Percentiles rank a stretch among this genome's conserved stretches.
These are phyloP conservation scores for Ogataea haglerorum DNA, from an alignment of 805 yeast genomes.

Conservation along the genomic window DNA sequence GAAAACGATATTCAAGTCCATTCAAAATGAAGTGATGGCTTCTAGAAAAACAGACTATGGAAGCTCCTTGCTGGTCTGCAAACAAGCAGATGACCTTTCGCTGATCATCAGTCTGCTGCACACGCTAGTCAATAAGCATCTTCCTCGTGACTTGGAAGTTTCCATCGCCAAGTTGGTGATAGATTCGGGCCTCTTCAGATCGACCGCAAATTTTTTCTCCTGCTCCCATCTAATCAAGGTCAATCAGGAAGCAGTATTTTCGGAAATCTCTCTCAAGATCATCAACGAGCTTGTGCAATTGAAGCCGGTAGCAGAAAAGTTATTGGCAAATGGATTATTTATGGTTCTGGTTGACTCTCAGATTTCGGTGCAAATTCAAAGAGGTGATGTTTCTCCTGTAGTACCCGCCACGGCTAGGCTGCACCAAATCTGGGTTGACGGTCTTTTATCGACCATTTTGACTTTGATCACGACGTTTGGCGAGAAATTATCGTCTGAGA, in stretches of 20 bases:
- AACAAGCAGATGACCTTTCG: constrained; percentile 61
- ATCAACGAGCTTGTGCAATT: constrained; percentile 64
- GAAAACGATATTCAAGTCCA: constrained; percentile 52
- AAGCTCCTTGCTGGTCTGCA: constrained; percentile 36
- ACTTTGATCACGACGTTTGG: constrained; percentile 62
- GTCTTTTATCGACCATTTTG: constrained; percentile 66
- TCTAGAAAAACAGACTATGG: constrained; percentile 37
- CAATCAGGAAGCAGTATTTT: constrained; percentile 63
- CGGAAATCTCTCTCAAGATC: constrained; percentile 66
- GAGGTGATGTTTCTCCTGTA: constrained; percentile 57
- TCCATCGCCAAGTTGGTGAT: constrained; percentile 51
- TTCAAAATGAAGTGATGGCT: constrained; percentile 52
- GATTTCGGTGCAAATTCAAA: constrained; percentile 60
- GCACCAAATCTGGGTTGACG: constrained; percentile 84
- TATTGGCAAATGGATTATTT: constrained; percentile 63
- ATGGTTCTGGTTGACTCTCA: constrained; percentile 71
- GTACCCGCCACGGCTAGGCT: constrained; percentile 44
- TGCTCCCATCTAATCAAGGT: constrained; percentile 60
- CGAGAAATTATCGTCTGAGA: constrained; percentile 57
- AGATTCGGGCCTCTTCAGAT: constrained; percentile 57
- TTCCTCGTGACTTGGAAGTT: constrained; percentile 44
- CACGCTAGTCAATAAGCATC: constrained; percentile 47
- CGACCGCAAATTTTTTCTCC: constrained; percentile 63
- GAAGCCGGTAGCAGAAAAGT: constrained; percentile 60
- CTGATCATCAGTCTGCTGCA: constrained; percentile 64